Evolutionary conservation across 495 filamentous ascomycete species (phyloP).

Genomic region (Penicillium macrosclerotiorum): DNA sequence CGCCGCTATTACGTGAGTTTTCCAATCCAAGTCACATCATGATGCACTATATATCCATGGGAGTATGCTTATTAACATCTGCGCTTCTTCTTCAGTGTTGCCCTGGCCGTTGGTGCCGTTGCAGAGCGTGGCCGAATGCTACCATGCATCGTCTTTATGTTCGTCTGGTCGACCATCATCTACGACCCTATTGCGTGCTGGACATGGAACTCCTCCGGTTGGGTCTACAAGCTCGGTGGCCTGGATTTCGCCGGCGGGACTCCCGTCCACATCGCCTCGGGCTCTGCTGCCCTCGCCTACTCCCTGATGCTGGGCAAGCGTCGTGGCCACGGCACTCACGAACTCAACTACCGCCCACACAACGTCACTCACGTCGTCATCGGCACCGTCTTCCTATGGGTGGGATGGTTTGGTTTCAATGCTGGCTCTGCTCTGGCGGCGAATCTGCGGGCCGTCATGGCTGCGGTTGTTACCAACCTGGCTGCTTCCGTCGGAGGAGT

Average conservation of each 20-base stretch:
- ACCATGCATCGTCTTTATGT: slow-evolving; percentile 92
- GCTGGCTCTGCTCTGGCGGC: slow-evolving; percentile 87
- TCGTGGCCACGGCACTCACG: slow-evolving; percentile 78
- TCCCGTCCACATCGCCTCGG: slow-evolving; percentile 93
- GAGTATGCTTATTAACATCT: too few species aligned
- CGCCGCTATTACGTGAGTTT: slow-evolving; percentile 79
- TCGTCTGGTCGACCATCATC: slow-evolving; percentile 91
- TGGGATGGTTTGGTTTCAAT: slow-evolving; percentile 99
- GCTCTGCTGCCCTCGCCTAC: slow-evolving; percentile 84
- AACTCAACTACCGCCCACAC: slow-evolving; percentile 94
- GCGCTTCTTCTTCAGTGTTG: too few species aligned
- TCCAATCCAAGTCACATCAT: too few species aligned
- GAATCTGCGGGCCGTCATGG: slow-evolving; percentile 74
- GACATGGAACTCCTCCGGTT: slow-evolving; percentile 92
- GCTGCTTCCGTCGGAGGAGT: slow-evolving; percentile 72
- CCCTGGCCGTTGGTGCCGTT: slow-evolving; percentile 86
- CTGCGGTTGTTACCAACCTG: slow-evolving; percentile 56
- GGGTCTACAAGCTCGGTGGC: slow-evolving; percentile 80
- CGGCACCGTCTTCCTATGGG: slow-evolving; percentile 97
- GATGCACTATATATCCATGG: too few species aligned
- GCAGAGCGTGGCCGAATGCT: slow-evolving; percentile 95
- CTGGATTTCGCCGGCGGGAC: slow-evolving; percentile 96
- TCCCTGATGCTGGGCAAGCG: slow-evolving; percentile 81
- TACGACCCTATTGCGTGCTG: slow-evolving; percentile 97
- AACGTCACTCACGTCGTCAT: slow-evolving; percentile 97